Evolutionary conservation across 805 yeast species (phyloP).

Genomic region (Kluyveromyces wickerhamii): DNA sequence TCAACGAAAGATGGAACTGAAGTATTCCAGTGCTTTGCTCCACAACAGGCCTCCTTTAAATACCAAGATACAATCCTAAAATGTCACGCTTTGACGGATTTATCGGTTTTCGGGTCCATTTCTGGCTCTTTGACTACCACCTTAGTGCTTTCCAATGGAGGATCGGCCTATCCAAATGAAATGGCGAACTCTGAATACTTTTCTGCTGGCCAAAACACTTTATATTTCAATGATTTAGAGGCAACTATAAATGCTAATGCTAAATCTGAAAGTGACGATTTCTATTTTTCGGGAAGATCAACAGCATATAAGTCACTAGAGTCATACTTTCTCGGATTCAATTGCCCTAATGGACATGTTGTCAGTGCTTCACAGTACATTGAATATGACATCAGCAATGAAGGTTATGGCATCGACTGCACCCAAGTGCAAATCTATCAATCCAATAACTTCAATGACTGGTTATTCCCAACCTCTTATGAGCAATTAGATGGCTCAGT

Average conservation of each 20-base stretch:
- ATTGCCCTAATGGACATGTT: conserved; percentile 26
- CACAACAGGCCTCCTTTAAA: conserved; percentile 31
- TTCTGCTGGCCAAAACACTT: conserved; percentile 22
- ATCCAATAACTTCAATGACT: conserved; percentile 29
- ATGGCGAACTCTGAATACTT: conserved; percentile 27
- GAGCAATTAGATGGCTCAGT: conserved; percentile 12
- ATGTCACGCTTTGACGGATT: conserved; percentile 22
- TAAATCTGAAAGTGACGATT: conserved; percentile 10
- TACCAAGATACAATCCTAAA: conserved; percentile 23
- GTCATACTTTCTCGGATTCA: conserved; percentile 28
- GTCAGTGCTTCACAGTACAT: conserved; percentile 24
- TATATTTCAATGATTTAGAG: conserved; percentile 20
- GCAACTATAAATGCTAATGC: conserved; percentile 21
- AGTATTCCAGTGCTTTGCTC: conserved; percentile 27
- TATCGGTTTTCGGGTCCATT: conserved; percentile 14
- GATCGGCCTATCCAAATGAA: conserved; percentile 25
- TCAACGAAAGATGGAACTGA: conserved; percentile 19
- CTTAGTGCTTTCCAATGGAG: conserved; percentile 31
- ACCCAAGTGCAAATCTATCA: conserved; percentile 13
- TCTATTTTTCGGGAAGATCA: conserved; percentile 24
- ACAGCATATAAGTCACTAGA: conserved; percentile 29
- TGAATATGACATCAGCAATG: conserved; percentile 11
- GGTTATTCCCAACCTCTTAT: conserved; percentile 25
- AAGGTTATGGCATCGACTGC: conserved; percentile 19
- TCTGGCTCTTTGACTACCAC: conserved; percentile 26